Evolutionary conservation across 2,329 filamentous ascomycete genomes (phyloP).

Genomic region (Hirsutella thompsonii): DNA sequence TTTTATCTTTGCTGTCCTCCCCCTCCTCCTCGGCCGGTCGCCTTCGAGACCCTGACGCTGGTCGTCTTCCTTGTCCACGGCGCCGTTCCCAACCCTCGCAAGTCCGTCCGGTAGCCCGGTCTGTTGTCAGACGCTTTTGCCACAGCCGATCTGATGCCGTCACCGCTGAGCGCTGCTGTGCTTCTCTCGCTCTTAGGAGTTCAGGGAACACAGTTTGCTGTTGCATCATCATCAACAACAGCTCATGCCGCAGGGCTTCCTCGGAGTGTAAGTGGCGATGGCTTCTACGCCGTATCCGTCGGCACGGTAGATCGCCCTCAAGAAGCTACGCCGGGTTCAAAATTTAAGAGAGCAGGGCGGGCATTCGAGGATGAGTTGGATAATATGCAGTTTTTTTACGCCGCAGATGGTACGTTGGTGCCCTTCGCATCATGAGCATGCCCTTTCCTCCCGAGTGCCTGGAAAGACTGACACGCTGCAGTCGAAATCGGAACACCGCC

Average conservation of each 20-base stretch:
- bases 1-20: too few relatives aligned
- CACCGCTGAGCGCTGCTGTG: neutral
- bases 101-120: too few relatives aligned
- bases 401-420: conserved; percentile 17
- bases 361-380: conserved; percentile 17
- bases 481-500: conserved; percentile 28
- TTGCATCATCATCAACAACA: neutral
- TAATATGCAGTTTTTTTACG: conserved; percentile 25
- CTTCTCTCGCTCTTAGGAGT: conserved; percentile 6
- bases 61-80: too few relatives aligned
- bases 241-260: conserved; percentile 10
- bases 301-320: conserved; percentile 15
- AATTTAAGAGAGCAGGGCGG: conserved; percentile 11
- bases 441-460: too few relatives aligned
- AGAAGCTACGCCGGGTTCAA: conserved; percentile 1
- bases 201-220: neutral
- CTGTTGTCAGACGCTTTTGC: too few relatives aligned
- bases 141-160: neutral
- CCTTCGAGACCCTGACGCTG: too few relatives aligned
- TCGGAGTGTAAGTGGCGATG: conserved; percentile 18
- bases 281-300: conserved; percentile 23
- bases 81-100: too few relatives aligned
- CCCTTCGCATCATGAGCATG: too few relatives aligned
- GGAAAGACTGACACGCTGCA: conserved; percentile 6
- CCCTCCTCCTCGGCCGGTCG: too few relatives aligned